Evolutionary conservation across 176 grass and related monocot species (phyloP).

Genomic region (Elaeis guineensis): DNA sequence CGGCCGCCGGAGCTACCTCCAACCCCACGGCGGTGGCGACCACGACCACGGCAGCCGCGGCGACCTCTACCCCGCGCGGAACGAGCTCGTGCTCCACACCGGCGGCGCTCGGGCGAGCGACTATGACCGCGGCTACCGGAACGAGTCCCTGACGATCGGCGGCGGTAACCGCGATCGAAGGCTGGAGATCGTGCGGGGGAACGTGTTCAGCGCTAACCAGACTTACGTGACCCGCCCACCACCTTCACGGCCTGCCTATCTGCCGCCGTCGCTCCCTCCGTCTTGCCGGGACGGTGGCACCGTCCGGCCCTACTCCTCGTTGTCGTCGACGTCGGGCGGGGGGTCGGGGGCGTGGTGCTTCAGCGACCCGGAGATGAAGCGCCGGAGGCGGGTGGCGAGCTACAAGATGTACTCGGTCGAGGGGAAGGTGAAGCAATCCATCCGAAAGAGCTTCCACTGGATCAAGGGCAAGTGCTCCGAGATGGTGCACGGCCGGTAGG

Average conservation of each 20-base stretch:
- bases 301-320: no score
- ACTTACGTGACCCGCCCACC: slow-evolving; percentile 27
- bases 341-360: slow-evolving; percentile 56
- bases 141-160: slow-evolving; percentile 16
- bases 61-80: slow-evolving; percentile 24
- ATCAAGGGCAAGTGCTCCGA: slow-evolving; percentile 79
- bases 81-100: slow-evolving; percentile 2
- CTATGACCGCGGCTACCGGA: slow-evolving; percentile 35
- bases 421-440: slow-evolving; percentile 63
- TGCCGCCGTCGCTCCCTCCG: slow-evolving; percentile 15
- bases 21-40: neutral
- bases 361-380: slow-evolving; percentile 79
- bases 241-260: neutral
- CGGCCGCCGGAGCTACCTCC: slow-evolving; percentile 37
- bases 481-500: slow-evolving; percentile 61
- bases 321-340: no score
- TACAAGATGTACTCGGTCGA: slow-evolving; percentile 87
- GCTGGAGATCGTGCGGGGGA: slow-evolving; percentile 36
- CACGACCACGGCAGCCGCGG: slow-evolving; percentile 32
- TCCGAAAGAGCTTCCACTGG: slow-evolving; percentile 60
- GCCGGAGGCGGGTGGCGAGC: slow-evolving; percentile 60
- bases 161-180: slow-evolving; percentile 18
- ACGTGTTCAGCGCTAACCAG: slow-evolving; percentile 19
- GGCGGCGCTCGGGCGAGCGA: neutral
- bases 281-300: slow-evolving; percentile 29